Evolutionary conservation across 2,329 filamentous ascomycete genomes (phyloP).

Genomic region (Fusarium palustre): DNA sequence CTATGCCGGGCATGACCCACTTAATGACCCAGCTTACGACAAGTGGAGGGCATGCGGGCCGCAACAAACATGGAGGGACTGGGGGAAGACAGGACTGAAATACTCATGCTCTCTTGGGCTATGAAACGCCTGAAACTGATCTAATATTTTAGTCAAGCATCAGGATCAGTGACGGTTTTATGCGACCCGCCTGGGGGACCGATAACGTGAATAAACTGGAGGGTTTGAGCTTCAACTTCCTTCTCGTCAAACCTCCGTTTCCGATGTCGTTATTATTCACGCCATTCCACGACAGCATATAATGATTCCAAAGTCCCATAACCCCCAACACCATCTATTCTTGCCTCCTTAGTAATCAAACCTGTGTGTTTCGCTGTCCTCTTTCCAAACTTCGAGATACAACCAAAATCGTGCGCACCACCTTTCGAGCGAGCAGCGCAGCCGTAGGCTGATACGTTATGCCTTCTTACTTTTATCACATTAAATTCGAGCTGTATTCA

Average conservation of each 20-base stretch:
- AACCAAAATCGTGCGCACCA: background rate
- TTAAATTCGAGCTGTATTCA: slow-evolving; percentile 74
- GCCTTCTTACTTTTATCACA: slow-evolving; percentile 73
- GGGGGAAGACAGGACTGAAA: too few species aligned
- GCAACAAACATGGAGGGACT: too few species aligned
- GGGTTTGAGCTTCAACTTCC: slow-evolving; percentile 1
- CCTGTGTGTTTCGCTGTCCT: background rate
- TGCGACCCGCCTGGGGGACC: too few species aligned
- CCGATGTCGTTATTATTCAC: background rate
- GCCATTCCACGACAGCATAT: slow-evolving; percentile 17
- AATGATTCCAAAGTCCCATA: slow-evolving; percentile 27
- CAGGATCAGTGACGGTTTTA: too few species aligned
- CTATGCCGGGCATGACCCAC: background rate
- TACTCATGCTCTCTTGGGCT: too few species aligned
- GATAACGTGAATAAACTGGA: background rate
- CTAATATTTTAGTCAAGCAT: too few species aligned
- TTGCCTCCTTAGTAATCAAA: slow-evolving; percentile 40
- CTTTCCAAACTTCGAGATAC: background rate
- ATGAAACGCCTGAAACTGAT: too few species aligned
- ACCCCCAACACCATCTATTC: slow-evolving; percentile 24
- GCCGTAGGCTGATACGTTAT: slow-evolving; percentile 53
- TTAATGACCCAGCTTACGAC: slow-evolving; percentile 24
- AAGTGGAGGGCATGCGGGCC: slow-evolving; percentile 18
- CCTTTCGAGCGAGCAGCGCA: slow-evolving; percentile 2
- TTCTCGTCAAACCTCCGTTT: background rate